Evolutionary conservation across 495 filamentous ascomycete genomes (phyloP).

Genomic region (Xylaria flabelliformis): DNA sequence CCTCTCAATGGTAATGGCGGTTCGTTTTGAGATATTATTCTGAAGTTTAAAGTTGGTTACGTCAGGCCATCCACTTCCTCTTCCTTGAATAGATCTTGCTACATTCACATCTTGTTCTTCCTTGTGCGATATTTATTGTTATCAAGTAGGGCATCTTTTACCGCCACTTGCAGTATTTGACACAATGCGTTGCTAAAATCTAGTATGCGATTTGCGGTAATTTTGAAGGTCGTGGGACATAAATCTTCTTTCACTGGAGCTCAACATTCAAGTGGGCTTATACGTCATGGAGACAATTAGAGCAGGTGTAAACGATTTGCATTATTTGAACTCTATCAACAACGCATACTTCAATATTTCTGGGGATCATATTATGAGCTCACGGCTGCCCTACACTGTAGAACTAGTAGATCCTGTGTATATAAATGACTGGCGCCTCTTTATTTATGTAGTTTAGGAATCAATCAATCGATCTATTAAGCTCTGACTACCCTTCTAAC

Average conservation of each 20-base stretch:
- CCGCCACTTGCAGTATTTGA: not conserved
- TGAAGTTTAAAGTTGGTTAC: not conserved
- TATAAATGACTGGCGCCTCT: too few relatives aligned
- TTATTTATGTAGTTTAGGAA: too few relatives aligned
- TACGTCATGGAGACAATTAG: too few relatives aligned
- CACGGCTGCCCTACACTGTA: too few relatives aligned
- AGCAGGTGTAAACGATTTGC: too few relatives aligned
- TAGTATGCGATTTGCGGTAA: not conserved
- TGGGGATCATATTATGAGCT: too few relatives aligned
- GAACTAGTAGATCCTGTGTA: too few relatives aligned
- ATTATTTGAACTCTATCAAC: too few relatives aligned
- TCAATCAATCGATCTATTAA: too few relatives aligned
- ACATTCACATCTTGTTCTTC: not conserved
- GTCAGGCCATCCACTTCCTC: not conserved
- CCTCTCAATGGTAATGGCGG: not conserved
- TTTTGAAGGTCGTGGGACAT: not conserved
- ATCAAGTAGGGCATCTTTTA: too few relatives aligned
- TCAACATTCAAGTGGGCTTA: not conserved
- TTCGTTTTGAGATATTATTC: not conserved
- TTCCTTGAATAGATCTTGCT: not conserved
- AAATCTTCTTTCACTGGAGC: not conserved
- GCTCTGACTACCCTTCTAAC: too few relatives aligned
- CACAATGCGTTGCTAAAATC: not conserved
- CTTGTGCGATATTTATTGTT: not conserved
- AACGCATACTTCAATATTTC: too few relatives aligned